These are phyloP conservation scores for Noccaea caerulescens DNA, from an alignment of 345 rosid species.

Conservation along the genomic window DNA sequence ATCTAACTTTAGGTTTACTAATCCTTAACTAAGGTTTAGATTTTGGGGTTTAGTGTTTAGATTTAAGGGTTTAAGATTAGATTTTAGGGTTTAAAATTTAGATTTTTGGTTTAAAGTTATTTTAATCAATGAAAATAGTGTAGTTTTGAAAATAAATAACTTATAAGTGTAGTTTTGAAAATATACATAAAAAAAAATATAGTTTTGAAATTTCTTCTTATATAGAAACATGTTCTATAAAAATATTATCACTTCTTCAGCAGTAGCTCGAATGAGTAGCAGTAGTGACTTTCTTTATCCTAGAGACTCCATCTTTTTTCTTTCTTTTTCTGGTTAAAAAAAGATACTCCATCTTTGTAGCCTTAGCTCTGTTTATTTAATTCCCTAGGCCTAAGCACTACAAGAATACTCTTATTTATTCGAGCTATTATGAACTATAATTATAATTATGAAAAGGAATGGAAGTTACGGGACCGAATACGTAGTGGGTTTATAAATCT, in stretches of 20 bases:
- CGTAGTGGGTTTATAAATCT: constrained; percentile 23
- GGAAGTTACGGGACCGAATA: constrained; percentile 24
- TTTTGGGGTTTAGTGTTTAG: too few species aligned
- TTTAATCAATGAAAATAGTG: too few species aligned
- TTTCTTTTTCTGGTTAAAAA: too few species aligned
- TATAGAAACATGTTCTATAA: background rate
- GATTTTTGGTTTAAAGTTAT: too few species aligned
- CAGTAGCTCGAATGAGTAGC: constrained; percentile 29
- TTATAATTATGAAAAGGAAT: background rate
- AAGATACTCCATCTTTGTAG: constrained; percentile 28
- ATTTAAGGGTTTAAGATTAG: too few species aligned
- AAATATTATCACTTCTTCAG: constrained; percentile 20
- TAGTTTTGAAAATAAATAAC: too few species aligned
- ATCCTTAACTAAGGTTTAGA: too few species aligned
- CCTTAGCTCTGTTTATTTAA: constrained; percentile 27
- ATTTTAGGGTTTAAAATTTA: too few species aligned
- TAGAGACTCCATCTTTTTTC: constrained; percentile 24
- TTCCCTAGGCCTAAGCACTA: constrained; percentile 26
- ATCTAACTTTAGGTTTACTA: too few species aligned
- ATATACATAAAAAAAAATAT: too few species aligned
- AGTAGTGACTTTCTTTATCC: constrained; percentile 11
- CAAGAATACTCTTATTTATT: background rate
- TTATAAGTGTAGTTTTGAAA: too few species aligned
- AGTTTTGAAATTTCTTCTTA: too few species aligned
- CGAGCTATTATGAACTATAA: constrained; percentile 14